Conservation (phyloP, 495 filamentous ascomycete genomes). For the Neurospora sublineolata region DNA sequence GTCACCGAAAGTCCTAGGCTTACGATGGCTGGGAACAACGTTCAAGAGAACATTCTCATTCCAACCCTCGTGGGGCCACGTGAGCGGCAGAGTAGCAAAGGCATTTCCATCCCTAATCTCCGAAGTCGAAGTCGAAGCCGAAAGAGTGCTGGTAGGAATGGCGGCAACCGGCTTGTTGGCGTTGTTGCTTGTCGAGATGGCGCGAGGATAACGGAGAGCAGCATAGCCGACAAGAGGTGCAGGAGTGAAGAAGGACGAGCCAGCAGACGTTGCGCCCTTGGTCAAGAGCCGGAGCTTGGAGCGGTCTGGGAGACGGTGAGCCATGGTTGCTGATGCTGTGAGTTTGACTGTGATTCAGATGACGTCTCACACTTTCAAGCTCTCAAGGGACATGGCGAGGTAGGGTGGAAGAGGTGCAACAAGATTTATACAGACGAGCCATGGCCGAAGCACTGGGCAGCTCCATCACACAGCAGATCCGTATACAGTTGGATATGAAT, state of each 20-base stretch:
- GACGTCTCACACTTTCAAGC: neutral
- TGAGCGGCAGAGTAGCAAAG: slow-evolving; percentile 25
- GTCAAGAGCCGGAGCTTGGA: neutral
- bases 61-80: slow-evolving; percentile 60
- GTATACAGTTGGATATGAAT: neutral
- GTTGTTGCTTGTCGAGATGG: neutral
- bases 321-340: neutral
- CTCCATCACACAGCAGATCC: neutral
- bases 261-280: neutral
- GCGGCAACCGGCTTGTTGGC: neutral
- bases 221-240: neutral
- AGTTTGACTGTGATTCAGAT: neutral
- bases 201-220: neutral
- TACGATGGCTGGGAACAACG: slow-evolving; percentile 30
- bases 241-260: neutral
- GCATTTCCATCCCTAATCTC: neutral
- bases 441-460: neutral
- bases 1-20: slow-evolving; percentile 28
- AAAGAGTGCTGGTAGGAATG: neutral
- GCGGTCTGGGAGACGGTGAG: neutral
- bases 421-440: neutral
- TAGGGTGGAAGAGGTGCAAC: too few relatives aligned
- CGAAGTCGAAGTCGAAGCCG: neutral
- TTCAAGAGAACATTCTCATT: slow-evolving; percentile 34
- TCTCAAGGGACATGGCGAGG: neutral